phyloP scores from a whole-genome alignment of 2,329 filamentous ascomycete species.

The Lachnellula hyalina region DNA sequence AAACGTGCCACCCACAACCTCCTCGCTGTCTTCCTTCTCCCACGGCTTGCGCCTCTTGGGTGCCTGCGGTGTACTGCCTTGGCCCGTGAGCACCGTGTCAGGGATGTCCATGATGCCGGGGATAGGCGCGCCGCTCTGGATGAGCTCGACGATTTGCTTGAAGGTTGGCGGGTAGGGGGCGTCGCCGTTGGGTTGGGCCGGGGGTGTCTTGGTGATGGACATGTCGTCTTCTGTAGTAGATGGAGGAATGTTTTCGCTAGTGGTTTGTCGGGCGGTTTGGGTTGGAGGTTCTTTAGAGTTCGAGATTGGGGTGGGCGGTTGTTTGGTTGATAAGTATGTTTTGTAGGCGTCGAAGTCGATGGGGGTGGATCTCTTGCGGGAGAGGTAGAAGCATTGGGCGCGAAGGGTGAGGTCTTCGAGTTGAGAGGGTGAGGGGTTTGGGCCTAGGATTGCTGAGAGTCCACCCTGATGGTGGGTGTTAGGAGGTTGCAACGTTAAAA shows the following conservation, averaged over 20 bases:
- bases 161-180: conserved; percentile 79
- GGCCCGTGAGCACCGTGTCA: conserved; percentile 60
- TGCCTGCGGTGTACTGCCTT: conserved; percentile 51
- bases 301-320: conserved; percentile 8
- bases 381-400: conserved; percentile 66
- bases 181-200: conserved; percentile 27
- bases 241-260: too few species aligned
- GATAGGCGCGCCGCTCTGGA: conserved; percentile 75
- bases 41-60: conserved; percentile 61
- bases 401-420: conserved; percentile 54
- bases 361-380: conserved; percentile 39
- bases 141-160: conserved; percentile 77
- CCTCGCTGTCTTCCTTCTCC: conserved; percentile 55
- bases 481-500: not conserved
- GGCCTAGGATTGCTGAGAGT: conserved; percentile 59
- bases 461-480: conserved; percentile 41
- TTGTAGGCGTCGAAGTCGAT: conserved; percentile 67
- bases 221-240: too few species aligned
- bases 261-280: conserved; percentile 3
- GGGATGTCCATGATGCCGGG: conserved; percentile 86
- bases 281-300: not conserved
- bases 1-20: conserved; percentile 24
- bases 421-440: conserved; percentile 48
- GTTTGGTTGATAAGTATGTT: conserved; percentile 43
- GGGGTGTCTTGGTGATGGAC: too few species aligned